Evolutionary conservation across 371 early-diverging fungal genomes (phyloP).

Genomic region (Vairimorpha ceranae): DNA sequence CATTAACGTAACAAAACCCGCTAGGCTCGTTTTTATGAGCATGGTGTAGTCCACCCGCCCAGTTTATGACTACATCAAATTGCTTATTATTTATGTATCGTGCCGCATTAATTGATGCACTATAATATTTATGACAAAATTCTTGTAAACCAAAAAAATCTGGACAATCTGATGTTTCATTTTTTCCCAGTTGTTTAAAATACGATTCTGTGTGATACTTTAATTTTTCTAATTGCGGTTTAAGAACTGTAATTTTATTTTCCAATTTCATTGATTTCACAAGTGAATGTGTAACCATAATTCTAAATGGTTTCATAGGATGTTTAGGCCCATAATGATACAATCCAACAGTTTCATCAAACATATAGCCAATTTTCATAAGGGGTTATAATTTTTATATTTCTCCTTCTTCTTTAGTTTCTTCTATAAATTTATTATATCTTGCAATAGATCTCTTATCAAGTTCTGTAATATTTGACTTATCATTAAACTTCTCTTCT

Average conservation of each 20-base stretch:
- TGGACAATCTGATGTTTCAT: conserved; percentile 78
- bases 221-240: conserved; percentile 61
- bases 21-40: conserved; percentile 80
- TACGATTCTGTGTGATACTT: conserved; percentile 49
- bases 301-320: conserved; percentile 98
- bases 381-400: neutral
- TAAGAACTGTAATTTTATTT: conserved; percentile 77
- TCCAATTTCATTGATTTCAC: conserved; percentile 86
- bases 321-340: conserved; percentile 73
- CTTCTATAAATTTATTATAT: neutral
- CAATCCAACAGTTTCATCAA: conserved; percentile 68
- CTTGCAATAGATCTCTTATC: conserved; percentile 15
- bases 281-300: conserved; percentile 90
- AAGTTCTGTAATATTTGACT: neutral
- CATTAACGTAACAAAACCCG: conserved; percentile 88
- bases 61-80: conserved; percentile 78
- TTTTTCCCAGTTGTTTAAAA: conserved; percentile 32
- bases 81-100: conserved; percentile 69
- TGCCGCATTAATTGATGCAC: conserved; percentile 82
- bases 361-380: conserved; percentile 63
- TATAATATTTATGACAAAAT: conserved; percentile 80
- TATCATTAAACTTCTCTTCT: conserved; percentile 3
- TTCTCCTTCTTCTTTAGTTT: conserved; percentile 32
- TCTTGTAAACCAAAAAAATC: conserved; percentile 88
- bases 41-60: conserved; percentile 88